phyloP scores from a whole-genome alignment of 176 grass and related monocot species.

The Triticum dicoccoides region DNA sequence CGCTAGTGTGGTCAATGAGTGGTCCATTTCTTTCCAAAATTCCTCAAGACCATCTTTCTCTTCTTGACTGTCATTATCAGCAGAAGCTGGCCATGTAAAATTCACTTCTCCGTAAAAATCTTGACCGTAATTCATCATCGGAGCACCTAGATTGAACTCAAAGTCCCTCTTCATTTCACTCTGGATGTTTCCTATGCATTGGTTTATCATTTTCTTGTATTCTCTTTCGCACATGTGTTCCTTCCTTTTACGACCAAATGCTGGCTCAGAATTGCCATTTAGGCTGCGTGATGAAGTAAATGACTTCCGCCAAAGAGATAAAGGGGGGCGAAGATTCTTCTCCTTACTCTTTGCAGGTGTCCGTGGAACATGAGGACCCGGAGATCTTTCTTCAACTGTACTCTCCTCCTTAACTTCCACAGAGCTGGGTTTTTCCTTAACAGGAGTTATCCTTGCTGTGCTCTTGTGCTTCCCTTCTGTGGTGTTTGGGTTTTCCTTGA shows the following conservation, averaged over 20 bases:
- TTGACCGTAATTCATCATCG: conserved; percentile 5
- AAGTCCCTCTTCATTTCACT: conserved; percentile 54
- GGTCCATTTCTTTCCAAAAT: conserved; percentile 87
- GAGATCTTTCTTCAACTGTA: conserved; percentile 18
- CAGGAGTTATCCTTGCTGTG: conserved; percentile 4
- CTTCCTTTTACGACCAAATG: conserved; percentile 43
- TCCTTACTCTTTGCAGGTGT: conserved; percentile 36
- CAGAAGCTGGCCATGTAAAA: conserved; percentile 66
- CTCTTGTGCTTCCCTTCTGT: conserved; percentile 1
- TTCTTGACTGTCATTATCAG: conserved; percentile 22
- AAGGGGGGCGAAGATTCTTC: conserved; percentile 9
- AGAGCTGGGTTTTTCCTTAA: conserved; percentile 18
- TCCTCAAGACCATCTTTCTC: conserved; percentile 69
- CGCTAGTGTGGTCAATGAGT: conserved; percentile 55
- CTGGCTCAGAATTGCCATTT: conserved; percentile 19
- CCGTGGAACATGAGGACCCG: conserved; percentile 21
- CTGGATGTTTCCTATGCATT: conserved; percentile 69
- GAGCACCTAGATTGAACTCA: conserved; percentile 33
- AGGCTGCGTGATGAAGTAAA: conserved; percentile 20
- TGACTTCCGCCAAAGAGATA: background rate
- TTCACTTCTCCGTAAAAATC: conserved; percentile 45
- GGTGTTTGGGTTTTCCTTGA: conserved; percentile 12
- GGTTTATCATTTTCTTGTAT: conserved; percentile 60
- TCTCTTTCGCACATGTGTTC: conserved; percentile 35
- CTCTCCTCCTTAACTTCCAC: conserved; percentile 19